Base-by-base conservation (phyloP, 148 eudicot genomes). In the Salicornia ramosissima region DNA sequence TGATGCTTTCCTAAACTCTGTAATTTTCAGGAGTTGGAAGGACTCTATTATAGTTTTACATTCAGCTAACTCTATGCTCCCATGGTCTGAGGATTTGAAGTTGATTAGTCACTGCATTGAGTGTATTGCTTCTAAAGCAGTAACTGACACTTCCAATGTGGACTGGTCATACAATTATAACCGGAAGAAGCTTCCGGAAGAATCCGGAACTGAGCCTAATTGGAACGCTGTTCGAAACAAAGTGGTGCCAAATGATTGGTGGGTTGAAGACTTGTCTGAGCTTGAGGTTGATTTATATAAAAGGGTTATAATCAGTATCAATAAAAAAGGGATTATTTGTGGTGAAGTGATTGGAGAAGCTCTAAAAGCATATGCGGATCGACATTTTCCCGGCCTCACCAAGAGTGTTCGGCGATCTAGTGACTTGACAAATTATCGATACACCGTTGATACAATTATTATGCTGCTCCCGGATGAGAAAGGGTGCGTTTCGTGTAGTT, bases 201-300 rank as follows among this genome's bases (percentile, higher is more conserved):
- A 88, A 79, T 84, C 77, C 50, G 91, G 89, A 47, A 77, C 51
- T 29, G 88, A 80, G 31, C 68, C 75, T 4, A 77, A 65, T 59
- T 71, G 76, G 77, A 81, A 78, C 52, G 92, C 84, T 67, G 80
- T 83, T 33, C 77, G 83, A 73, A 80, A 71, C 71, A 76, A 67
- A 68, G 71, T 65, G 24, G 87, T 90, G 31, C 99, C 99, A 3
- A 83, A 71, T 28, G 97, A 94, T 64, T 94, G 99, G 99, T 94
- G 97, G 97, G 96, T 86, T 43, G 97, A 94, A 86, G 99, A 94
- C 71, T 77, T 94, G 66, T 85, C 88, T 71, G 97, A 88, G 81
- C 92, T 94, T 60, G 99, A 87, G 61, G 74, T 85, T 69, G 89
- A 82, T 71, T 74, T 84, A 28, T 94, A 86, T 62, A 78, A 81